Conservation (phyloP, 1,284 basidiomycete species). For the Veloboletus limbatus region DNA sequence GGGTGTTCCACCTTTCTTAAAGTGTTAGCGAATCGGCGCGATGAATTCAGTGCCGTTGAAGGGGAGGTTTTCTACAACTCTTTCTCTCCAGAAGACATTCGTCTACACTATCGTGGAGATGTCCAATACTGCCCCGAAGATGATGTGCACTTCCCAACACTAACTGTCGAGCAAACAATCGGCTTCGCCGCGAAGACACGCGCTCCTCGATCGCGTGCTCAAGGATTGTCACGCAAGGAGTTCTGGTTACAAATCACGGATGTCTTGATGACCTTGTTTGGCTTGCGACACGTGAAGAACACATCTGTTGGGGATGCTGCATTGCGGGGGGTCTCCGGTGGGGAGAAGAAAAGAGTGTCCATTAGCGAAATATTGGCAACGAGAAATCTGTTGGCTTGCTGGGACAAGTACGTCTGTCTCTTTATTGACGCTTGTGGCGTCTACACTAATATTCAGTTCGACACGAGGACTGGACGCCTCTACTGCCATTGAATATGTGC, state of each 20-base stretch:
- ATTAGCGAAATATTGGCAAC: constrained; percentile 52
- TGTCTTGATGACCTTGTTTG: constrained; percentile 65
- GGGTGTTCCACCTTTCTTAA: constrained; percentile 78
- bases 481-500: constrained; percentile 66
- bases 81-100: constrained; percentile 51
- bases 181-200: constrained; percentile 62
- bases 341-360: constrained; percentile 73
- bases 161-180: constrained; percentile 70
- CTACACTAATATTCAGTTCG: constrained; percentile 38
- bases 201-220: constrained; percentile 49
- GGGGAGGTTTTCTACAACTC: constrained; percentile 70
- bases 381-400: constrained; percentile 44
- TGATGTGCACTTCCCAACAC: constrained; percentile 73
- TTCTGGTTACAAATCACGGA: constrained; percentile 50
- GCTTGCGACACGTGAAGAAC: constrained; percentile 59
- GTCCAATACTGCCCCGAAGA: constrained; percentile 68
- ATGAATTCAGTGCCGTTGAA: constrained; percentile 57
- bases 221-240: constrained; percentile 43
- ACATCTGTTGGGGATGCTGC: constrained; percentile 73
- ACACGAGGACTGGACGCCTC: constrained; percentile 72
- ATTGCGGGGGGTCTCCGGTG: constrained; percentile 77
- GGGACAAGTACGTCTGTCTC: constrained; percentile 46
- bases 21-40: constrained; percentile 64
- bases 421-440: not conserved
- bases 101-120: constrained; percentile 60